Base-by-base conservation (phyloP, 2,329 filamentous ascomycete species). In the Dryadomyces sulphureus region DNA sequence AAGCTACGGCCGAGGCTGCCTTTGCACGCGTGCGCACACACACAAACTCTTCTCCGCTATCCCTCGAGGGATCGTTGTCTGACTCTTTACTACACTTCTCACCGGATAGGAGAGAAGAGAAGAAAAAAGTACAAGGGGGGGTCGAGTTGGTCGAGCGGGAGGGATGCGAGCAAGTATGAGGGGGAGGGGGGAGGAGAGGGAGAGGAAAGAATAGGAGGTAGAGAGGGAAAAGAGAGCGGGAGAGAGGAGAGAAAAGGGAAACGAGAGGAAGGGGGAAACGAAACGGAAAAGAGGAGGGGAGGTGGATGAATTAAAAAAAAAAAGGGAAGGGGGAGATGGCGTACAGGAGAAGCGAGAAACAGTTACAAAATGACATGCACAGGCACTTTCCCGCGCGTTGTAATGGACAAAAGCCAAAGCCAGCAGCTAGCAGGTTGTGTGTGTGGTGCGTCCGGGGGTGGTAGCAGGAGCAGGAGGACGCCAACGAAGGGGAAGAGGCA, bases 291-390 rank as follows among this genome's bases (percentile, higher is more conserved):
- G 59, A 57, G 54, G 60, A 60, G 57, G 55, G 52, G 56, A 55
- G 53, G 52, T 59, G 61, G 65, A 65, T 59, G 38, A 21, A 47
- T 44, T 36, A 48, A 50, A 50, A 47, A 41, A 48, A 50, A 50
- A 47, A 43, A 59, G 57, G 57, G 56, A 66, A 67, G 66, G 68
- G 61, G 59, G 52, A 53, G 25, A 14, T 39, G 32, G 24, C 52
- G 56, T 54, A 57, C 57, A 59, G 48, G 49, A 55, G 57, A 55
- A 58, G 57, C 57, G 59, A 56, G 56, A 57, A 52, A 53, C 52
- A 42, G 54, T 54, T 56, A 59, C 54, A 54, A 34, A 38, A 25
- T 21, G 32, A 38, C 22, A 20, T n/a, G 16, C 39, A 46, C 45
- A 41, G 22, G 40, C 41, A 41, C 36, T 34, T 36, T 45, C 34